A percentile compares a stretch with the other conserved stretches of the same genome.
Conservation (phyloP, 768 basidiomycete species). For the Lentinula aciculospora region DNA sequence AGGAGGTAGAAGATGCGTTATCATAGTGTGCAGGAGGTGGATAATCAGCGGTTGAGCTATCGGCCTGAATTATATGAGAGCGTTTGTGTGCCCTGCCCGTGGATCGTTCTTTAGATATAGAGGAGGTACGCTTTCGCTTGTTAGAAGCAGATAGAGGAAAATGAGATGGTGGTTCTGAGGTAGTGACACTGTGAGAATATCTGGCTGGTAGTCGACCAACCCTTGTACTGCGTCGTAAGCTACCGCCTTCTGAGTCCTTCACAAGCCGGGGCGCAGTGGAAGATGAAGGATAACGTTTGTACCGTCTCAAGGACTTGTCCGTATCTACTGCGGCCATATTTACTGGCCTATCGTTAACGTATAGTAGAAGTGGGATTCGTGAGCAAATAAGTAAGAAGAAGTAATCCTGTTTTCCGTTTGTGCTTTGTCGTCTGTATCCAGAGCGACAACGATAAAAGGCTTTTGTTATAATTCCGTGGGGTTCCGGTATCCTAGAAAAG, state of each 20-base stretch:
- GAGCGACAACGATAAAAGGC: neutral
- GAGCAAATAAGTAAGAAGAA: neutral
- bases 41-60: neutral
- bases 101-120: neutral
- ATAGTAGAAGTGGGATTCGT: neutral
- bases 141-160: neutral
- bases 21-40: too few species aligned
- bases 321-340: neutral
- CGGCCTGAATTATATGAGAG: neutral
- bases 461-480: constrained; percentile 3
- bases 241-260: neutral
- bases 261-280: neutral
- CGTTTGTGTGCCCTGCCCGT: neutral
- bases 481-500: neutral
- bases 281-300: neutral
- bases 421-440: neutral
- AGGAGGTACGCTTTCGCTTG: constrained; percentile 2
- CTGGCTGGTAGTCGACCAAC: neutral
- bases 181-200: neutral
- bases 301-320: neutral
- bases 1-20: neutral
- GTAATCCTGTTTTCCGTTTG: neutral
- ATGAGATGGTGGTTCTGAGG: neutral
- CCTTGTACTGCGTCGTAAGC: neutral
- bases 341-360: neutral